Evolutionary conservation across 441 rosid species (phyloP), one percentile per base, ranked within the genome.

Genomic region (Manihot esculenta): DNA sequence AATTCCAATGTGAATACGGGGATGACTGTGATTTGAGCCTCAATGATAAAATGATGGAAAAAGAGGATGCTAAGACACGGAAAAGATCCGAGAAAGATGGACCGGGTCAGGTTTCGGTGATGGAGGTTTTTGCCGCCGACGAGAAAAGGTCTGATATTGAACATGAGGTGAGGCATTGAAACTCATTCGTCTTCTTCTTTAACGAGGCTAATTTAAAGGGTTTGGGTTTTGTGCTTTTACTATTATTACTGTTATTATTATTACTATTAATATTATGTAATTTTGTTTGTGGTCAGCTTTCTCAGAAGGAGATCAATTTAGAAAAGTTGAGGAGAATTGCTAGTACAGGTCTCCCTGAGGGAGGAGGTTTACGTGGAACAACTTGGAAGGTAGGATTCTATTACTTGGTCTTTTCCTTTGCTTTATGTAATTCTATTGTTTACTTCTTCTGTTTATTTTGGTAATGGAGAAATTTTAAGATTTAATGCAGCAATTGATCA

Each of bases 121-220:
- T 59, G 71, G 83, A 83, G 75, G 72, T 74, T 56, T 78, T 84
- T 65, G 84, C 78, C 12, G 87, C 85, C 0, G 90, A 86, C 48
- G 94, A 86, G 71, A 89, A 87, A 77, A 83, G 86, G 81, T 87
- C 92, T n/a, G 88, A 89, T 72, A 72, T 87, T 68, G 79, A 72
- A 62, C 61, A 86, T 60, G 89, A 87, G 89, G 94, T 86, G 44
- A 79, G 83, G 53, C 24, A 50, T 59, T 63, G 10, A 41, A 38
- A 30, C 20, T 17, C 30, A 24, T 10, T 45, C 9, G 11, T 21
- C 20, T 23, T 49, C 26, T 2, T 38, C 10, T 53, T 54, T 65
- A 13, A 45, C 26, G 30, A n/a, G 60, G 54, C n/a, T 45, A 35
- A 13, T 26, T 62, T 8, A 4, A 35, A 35, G 33, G 33, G 7